Base-by-base conservation (phyloP, 2,329 filamentous ascomycete species). In the Ilyonectria mors-panacis region DNA sequence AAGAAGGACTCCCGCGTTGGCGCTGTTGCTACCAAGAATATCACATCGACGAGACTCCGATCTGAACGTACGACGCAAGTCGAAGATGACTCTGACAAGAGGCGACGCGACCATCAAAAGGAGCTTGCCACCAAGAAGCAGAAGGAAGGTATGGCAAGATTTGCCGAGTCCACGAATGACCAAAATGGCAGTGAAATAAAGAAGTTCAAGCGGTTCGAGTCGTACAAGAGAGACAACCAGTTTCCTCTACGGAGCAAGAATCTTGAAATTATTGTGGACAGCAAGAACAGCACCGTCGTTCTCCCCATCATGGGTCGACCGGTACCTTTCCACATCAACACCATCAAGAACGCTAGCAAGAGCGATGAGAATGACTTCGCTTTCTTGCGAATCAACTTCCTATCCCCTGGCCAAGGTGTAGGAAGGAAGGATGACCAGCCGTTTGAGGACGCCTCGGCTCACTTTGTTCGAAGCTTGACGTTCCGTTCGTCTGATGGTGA, bases 171-270 rank as follows among this genome's bases (percentile, higher is more conserved):
- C 1, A 95, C 93, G 0, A 92, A 91, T 65, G 94, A 92, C 65
- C 87, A 95, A 70, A 96, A 97, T 76, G 96, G 95, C 37, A 91
- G 91, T n/a, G 92, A 96, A 72, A 92, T 97, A 80, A 98, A 98
- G 87, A 97, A 95, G 83, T 98, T 99, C 86, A 98, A 98, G 85
- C 93, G 94, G 63, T 99, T 98, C 78, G 96, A 99, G 81, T 99
- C 96, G 0, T 99, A 99, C 85, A 99, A 98, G 86, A 91, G 95
- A 67, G 96, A 98, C 80, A 97, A 97, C 75, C 95, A 98, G 80
- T 90, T 99, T 60, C 96, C 96, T 2, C 78, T 88, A 15, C 92
- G 91, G 77, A 91, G 97, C 72, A 92, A 93, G 79, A 95, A 97
- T 75, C 86, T 98, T 63, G 91, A 93, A 69, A 94, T 99, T 68